Evolutionary conservation across 1,139 yeast species (phyloP).

Genomic region (Scheffersomyces insectosa): DNA sequence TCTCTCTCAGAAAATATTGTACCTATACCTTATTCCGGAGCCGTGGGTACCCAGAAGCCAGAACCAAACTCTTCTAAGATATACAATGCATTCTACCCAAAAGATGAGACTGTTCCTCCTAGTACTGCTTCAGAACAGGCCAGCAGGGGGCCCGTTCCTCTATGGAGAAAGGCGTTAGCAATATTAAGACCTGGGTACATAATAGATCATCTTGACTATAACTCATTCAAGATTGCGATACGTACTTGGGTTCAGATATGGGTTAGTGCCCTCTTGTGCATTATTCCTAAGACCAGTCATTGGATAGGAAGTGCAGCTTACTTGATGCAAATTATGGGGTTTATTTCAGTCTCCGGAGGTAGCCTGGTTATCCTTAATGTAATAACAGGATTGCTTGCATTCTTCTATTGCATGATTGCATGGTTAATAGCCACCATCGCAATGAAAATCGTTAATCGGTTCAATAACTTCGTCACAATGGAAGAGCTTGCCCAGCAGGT

Average conservation of each 20-base stretch:
- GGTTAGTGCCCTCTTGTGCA: slow-evolving; percentile 24
- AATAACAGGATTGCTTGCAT: slow-evolving; percentile 15
- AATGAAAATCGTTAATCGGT: slow-evolving; percentile 23
- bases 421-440: slow-evolving; percentile 29
- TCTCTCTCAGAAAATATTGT: too few species aligned
- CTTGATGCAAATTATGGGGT: slow-evolving; percentile 29
- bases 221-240: slow-evolving; percentile 25
- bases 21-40: too few species aligned
- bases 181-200: slow-evolving; percentile 25
- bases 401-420: slow-evolving; percentile 19
- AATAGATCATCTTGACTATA: slow-evolving; percentile 25
- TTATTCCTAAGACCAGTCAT: slow-evolving; percentile 23
- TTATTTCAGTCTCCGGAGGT: slow-evolving; percentile 32
- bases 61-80: too few species aligned
- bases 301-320: slow-evolving; percentile 36
- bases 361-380: slow-evolving; percentile 21
- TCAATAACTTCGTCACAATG: slow-evolving; percentile 28
- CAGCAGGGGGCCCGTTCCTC: not conserved
- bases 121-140: too few species aligned
- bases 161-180: slow-evolving; percentile 14
- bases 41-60: too few species aligned
- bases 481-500: slow-evolving; percentile 17
- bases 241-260: slow-evolving; percentile 34
- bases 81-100: too few species aligned
- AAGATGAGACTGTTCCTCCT: too few species aligned